phyloP scores from a whole-genome alignment of 169 alveolate genomes.

The Plasmodium relictum region DNA sequence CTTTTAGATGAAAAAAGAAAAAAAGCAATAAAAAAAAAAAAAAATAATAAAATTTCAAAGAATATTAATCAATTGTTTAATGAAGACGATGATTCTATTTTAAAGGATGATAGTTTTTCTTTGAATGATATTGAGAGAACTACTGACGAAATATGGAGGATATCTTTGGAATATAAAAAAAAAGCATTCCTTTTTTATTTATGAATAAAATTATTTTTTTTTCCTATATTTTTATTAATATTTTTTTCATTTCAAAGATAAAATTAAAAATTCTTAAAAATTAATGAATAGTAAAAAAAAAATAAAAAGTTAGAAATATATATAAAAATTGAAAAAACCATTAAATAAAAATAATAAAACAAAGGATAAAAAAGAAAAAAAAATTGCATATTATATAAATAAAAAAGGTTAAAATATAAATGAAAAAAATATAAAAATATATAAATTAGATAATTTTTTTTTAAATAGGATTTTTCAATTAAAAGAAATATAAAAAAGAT shows the following conservation, averaged over 20 bases:
- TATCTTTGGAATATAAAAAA: constrained; percentile 25
- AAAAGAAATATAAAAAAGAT: no score
- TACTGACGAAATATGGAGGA: constrained; percentile 24
- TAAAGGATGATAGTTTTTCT: constrained; percentile 14
- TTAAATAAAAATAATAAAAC: no score
- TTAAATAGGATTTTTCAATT: no score
- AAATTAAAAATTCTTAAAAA: no score
- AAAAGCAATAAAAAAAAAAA: not conserved
- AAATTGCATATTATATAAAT: no score
- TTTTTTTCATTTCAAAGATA: no score
- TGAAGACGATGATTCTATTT: constrained; percentile 6
- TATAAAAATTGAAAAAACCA: no score
- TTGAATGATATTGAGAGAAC: constrained; percentile 24
- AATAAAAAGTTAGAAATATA: no score
- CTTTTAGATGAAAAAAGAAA: not conserved
- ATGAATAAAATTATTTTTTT: not conserved
- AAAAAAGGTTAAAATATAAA: not conserved
- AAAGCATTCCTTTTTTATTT: constrained; percentile 52
- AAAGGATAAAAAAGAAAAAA: no score
- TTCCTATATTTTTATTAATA: no score
- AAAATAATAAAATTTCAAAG: not conserved
- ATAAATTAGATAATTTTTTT: not conserved
- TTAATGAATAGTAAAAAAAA: no score
- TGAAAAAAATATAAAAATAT: not conserved
- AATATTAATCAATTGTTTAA: not conserved